Conservation (phyloP, 495 filamentous ascomycete species). For the Pseudomonodictys pantanalensis region DNA sequence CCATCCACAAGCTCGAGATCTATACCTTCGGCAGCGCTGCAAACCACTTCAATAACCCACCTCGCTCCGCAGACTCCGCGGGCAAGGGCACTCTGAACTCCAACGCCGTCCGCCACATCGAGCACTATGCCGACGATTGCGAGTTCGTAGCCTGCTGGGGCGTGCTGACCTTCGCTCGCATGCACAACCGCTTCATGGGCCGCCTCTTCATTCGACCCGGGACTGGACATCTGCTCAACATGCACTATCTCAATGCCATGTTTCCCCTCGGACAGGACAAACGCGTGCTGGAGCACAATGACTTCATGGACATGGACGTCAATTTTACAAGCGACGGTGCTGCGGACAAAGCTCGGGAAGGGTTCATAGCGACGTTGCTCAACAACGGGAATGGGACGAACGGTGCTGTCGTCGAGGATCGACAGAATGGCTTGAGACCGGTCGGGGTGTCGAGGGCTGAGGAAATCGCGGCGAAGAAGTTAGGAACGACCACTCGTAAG, state of each 20-base stretch:
- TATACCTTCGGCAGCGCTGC: conserved; percentile 85
- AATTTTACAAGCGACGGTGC: conserved; percentile 25
- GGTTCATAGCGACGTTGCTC: conserved; percentile 1
- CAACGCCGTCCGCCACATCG: conserved; percentile 66
- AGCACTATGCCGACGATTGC: conserved; percentile 76
- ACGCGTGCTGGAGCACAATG: conserved; percentile 45
- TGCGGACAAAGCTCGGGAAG: conserved; percentile 13
- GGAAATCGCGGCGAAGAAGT: neutral
- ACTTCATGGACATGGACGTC: conserved; percentile 59
- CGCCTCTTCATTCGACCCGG: conserved; percentile 66
- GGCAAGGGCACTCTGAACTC: conserved; percentile 4
- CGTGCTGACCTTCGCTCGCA: conserved; percentile 62
- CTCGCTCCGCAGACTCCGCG: conserved; percentile 19
- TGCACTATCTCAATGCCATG: conserved; percentile 82
- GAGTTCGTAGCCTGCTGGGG: conserved; percentile 79
- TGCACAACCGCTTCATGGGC: conserved; percentile 65
- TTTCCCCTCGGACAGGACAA: conserved; percentile 54
- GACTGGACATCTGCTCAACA: conserved; percentile 69
- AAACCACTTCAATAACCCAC: conserved; percentile 86
- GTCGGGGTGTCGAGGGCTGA: conserved; percentile 31
- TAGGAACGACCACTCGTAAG: conserved; percentile 37
- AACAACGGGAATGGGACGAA: conserved; percentile 4
- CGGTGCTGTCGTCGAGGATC: conserved; percentile 24
- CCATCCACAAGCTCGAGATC: conserved; percentile 69
- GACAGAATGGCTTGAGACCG: conserved; percentile 16